Conservation (phyloP, 768 basidiomycete genomes). For the Tricholoma furcatifolium region DNA sequence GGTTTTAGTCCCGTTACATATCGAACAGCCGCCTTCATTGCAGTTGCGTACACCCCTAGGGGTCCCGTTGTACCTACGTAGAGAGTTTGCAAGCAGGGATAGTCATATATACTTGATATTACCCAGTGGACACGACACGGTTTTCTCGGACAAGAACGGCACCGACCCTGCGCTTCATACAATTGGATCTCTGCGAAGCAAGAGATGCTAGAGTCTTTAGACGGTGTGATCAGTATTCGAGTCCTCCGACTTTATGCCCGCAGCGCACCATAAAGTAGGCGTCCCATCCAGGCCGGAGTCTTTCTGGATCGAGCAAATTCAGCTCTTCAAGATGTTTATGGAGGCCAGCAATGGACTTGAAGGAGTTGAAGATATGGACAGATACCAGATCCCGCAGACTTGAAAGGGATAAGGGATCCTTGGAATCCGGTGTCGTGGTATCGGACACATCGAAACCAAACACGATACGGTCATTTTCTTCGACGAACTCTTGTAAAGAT, state of each 20-base stretch:
- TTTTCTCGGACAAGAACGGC: slow-evolving; percentile 88
- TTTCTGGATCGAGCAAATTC: slow-evolving; percentile 68
- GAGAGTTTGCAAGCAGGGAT: slow-evolving; percentile 1
- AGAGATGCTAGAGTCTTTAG: slow-evolving; percentile 82
- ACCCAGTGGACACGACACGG: slow-evolving; percentile 80
- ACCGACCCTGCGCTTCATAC: slow-evolving; percentile 97
- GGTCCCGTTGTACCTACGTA: slow-evolving; percentile 90
- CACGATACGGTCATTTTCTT: slow-evolving; percentile 63
- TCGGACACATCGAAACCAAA: slow-evolving; percentile 45
- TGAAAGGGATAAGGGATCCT: slow-evolving; percentile 7
- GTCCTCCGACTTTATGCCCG: neutral
- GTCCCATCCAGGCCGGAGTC: slow-evolving; percentile 90
- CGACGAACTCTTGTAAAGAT: slow-evolving; percentile 73
- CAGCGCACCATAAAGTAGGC: slow-evolving; percentile 89
- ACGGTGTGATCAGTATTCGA: neutral
- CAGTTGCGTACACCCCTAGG: slow-evolving; percentile 90
- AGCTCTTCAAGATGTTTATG: slow-evolving; percentile 63
- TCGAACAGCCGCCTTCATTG: slow-evolving; percentile 83
- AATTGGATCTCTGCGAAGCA: slow-evolving; percentile 88
- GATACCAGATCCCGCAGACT: slow-evolving; percentile 50
- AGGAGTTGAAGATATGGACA: slow-evolving; percentile 66
- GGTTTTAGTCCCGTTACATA: slow-evolving; percentile 63
- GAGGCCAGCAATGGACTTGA: slow-evolving; percentile 50
- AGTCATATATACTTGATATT: slow-evolving; percentile 15
- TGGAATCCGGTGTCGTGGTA: slow-evolving; percentile 21